Percentiles rank a stretch among this genome's conserved stretches.
Evolutionary conservation across 441 rosid species (phyloP).

Genomic region (Adansonia rubrostipa): DNA sequence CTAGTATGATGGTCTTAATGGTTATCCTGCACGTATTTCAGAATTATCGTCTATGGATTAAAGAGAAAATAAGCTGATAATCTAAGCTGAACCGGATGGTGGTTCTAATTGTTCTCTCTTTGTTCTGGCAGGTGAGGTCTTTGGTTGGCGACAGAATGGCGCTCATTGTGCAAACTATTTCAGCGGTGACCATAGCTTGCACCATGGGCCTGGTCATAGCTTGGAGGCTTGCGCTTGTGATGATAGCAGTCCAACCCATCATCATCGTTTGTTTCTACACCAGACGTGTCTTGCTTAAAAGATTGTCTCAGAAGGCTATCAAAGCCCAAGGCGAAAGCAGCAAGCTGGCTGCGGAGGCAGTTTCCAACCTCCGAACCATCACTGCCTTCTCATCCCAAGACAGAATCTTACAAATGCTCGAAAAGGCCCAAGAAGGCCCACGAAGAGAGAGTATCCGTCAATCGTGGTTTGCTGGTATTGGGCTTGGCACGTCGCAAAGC

Average conservation of each 20-base stretch:
- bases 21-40: not conserved
- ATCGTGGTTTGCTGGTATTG: slow-evolving; percentile 22
- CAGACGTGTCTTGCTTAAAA: slow-evolving; percentile 54
- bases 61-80: not conserved
- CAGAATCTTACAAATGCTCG: slow-evolving; percentile 10
- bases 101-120: not conserved
- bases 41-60: not conserved
- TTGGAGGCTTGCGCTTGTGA: slow-evolving; percentile 80
- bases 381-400: slow-evolving; percentile 52
- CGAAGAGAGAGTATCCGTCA: slow-evolving; percentile 1
- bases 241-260: slow-evolving; percentile 78
- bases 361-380: slow-evolving; percentile 68
- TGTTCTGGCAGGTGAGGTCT: slow-evolving; percentile 69
- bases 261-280: slow-evolving; percentile 67
- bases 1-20: not conserved
- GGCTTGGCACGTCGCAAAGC: slow-evolving; percentile 2
- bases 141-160: slow-evolving; percentile 78
- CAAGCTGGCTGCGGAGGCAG: slow-evolving; percentile 76
- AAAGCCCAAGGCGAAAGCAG: slow-evolving; percentile 77
- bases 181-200: slow-evolving; percentile 67
- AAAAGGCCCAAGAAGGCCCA: slow-evolving; percentile 19
- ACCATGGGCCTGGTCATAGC: slow-evolving; percentile 78
- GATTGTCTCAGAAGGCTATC: slow-evolving; percentile 63
- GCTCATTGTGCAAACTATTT: slow-evolving; percentile 63
- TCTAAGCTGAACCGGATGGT: not conserved